Evolutionary conservation across 2,329 filamentous ascomycete genomes (phyloP), one percentile per base, ranked within the genome.

Genomic region (Curvularia sp.): DNA sequence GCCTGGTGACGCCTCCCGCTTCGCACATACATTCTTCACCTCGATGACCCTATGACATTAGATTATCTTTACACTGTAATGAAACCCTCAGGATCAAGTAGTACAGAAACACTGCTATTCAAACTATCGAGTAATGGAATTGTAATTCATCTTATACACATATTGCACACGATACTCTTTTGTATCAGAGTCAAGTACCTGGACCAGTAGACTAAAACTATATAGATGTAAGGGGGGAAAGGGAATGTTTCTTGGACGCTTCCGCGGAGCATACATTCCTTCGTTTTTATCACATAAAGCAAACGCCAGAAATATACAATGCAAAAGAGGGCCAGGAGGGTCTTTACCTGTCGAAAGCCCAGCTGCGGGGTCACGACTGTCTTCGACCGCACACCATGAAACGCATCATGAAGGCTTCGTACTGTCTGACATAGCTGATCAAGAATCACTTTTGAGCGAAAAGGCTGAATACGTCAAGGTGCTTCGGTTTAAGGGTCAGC

Each of bases 371-470:
- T 20, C 1, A 22, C 15, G 20, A 38, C 18, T 22, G 22, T 13
- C 22, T 38, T 20, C 9, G 41, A 46, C 42, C 8, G 13, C 24
- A 18, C 15, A 39, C 35, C 24, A 24, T 15, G 18, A 28, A 28
- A 30, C 39, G 33, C n/a, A 41, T 30, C 26, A 28, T 41, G 24
- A n/a, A 8, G n/a, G 15, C 35, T 41, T 33, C 20, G 46, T 28
- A 24, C 33, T 13, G 13, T 28, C 33, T 7, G 5, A 39, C 41
- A n/a, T n/a, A 43, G 35, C 44, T 59, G 38, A 55, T 30, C 48
- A 56, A 9, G 52, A 49, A 49, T 59, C 55, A 61, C 44, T 49
- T 53, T 52, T 43, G 43, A 43, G 42, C 38, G 56, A n/a, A 30
- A 38, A 18, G 26, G n/a, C 44, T 42, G 38, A 15, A 49, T 24